phyloP scores from a whole-genome alignment of 257 asterid species.

The Gentiana dahurica region DNA sequence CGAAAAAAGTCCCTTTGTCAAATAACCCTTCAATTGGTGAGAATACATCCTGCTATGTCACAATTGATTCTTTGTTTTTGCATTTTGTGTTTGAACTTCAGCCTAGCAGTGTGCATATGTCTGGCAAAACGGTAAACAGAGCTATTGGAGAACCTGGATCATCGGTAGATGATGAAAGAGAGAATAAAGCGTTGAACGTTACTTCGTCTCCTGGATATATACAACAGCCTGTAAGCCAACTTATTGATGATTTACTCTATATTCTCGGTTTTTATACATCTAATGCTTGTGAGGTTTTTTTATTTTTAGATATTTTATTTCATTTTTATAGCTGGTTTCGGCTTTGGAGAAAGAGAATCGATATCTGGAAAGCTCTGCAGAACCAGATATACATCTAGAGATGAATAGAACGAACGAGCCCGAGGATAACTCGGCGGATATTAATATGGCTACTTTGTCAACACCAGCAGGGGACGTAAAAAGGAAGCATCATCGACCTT shows the following conservation, averaged over 20 bases:
- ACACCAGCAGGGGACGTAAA: constrained; percentile 58
- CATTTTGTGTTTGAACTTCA: constrained; percentile 35
- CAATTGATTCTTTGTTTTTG: constrained; percentile 16
- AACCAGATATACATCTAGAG: constrained; percentile 36
- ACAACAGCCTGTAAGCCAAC: constrained; percentile 44
- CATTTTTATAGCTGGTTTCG: constrained; percentile 28
- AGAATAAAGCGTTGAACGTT: constrained; percentile 12
- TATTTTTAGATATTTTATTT: constrained; percentile 3
- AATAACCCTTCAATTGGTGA: too few relatives aligned
- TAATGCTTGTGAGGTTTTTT: too few relatives aligned
- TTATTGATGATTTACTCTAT: not conserved
- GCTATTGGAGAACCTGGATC: constrained; percentile 16
- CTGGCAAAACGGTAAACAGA: constrained; percentile 25
- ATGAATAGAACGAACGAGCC: constrained; percentile 24
- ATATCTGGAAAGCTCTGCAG: constrained; percentile 28
- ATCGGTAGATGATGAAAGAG: constrained; percentile 17
- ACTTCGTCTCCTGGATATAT: constrained; percentile 26
- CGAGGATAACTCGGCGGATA: constrained; percentile 51
- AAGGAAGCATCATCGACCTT: constrained; percentile 96
- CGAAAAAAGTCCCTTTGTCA: too few relatives aligned
- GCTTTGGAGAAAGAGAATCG: constrained; percentile 31
- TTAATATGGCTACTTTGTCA: constrained; percentile 28
- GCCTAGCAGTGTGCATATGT: constrained; percentile 28
- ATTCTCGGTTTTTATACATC: too few relatives aligned
- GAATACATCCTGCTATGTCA: too few relatives aligned